These are phyloP conservation scores for Pichia phayaonensis DNA, from an alignment of 805 yeast species.

Conservation along the genomic window DNA sequence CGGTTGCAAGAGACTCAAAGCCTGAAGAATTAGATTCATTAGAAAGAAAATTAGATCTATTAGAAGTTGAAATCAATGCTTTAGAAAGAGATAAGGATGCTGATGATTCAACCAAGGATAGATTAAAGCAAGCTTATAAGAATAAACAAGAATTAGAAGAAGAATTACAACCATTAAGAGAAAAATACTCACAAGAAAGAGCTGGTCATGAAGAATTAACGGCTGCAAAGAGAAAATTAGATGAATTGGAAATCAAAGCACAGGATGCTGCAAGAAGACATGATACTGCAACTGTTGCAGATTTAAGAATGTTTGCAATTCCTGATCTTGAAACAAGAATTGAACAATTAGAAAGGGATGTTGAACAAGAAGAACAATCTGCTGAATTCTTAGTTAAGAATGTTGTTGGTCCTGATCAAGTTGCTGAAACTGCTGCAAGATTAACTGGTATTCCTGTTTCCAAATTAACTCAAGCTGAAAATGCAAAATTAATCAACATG, in stretches of 20 bases:
- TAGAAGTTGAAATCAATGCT: conserved; percentile 95
- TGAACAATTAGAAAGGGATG: conserved; percentile 63
- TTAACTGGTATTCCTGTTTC: conserved; percentile 95
- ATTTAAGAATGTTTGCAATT: conserved; percentile 92
- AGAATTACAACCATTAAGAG: conserved; percentile 75
- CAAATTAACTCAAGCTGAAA: conserved; percentile 92
- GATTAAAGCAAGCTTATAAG: conserved; percentile 71
- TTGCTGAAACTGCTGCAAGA: conserved; percentile 95
- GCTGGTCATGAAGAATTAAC: conserved; percentile 88
- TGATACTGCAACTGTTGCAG: conserved; percentile 92
- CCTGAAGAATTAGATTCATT: conserved; percentile 93
- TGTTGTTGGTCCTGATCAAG: conserved; percentile 68
- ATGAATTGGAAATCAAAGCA: conserved; percentile 89
- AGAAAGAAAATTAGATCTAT: conserved; percentile 84
- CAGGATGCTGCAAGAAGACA: conserved; percentile 95
- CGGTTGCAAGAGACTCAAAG: conserved; percentile 95
- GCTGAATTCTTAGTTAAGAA: conserved; percentile 66
- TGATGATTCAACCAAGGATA: conserved; percentile 73
- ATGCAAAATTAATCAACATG: conserved; percentile 89
- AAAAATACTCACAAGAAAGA: conserved; percentile 78
- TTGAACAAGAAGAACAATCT: conserved; percentile 51
- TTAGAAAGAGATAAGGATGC: conserved; percentile 92
- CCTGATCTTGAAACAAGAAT: conserved; percentile 83
- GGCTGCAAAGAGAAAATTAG: conserved; percentile 80
- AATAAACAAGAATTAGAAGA: conserved; percentile 80